Evolutionary conservation across 2,329 filamentous ascomycete genomes (phyloP).

Genomic region (Fusarium chlamydosporum): DNA sequence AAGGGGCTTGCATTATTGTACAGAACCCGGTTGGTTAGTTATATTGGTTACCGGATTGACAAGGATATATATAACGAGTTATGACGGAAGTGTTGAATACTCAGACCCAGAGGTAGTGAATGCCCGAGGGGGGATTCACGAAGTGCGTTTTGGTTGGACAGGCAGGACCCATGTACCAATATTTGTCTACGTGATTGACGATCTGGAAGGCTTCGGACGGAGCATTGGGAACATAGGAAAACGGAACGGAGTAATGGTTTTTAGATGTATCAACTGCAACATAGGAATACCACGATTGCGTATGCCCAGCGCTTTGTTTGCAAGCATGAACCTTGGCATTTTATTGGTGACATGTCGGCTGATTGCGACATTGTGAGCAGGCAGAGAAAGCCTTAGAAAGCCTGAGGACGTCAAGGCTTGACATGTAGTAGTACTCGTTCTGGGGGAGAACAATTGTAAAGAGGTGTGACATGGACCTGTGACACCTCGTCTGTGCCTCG

Average conservation of each 20-base stretch:
- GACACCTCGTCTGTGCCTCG: neutral
- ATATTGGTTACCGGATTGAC: slow-evolving; percentile 16
- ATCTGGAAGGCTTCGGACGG: slow-evolving; percentile 29
- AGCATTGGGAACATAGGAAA: slow-evolving; percentile 33
- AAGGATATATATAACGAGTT: slow-evolving; percentile 40
- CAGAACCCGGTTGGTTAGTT: slow-evolving; percentile 27
- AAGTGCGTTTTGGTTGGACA: slow-evolving; percentile 28
- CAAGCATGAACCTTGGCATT: neutral
- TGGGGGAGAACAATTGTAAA: neutral
- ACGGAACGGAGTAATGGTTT: slow-evolving; percentile 32
- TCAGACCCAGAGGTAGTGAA: slow-evolving; percentile 24
- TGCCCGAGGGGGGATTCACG: slow-evolving; percentile 14
- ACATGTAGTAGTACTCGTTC: neutral
- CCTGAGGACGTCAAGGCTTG: neutral
- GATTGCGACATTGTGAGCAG: too few relatives aligned
- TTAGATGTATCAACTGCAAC: slow-evolving; percentile 20
- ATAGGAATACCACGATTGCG: slow-evolving; percentile 36
- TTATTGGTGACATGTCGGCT: neutral
- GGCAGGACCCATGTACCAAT: slow-evolving; percentile 42
- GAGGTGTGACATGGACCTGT: neutral
- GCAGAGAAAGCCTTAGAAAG: neutral
- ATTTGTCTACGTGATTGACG: slow-evolving; percentile 39
- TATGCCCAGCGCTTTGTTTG: slow-evolving; percentile 14
- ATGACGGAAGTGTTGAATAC: slow-evolving; percentile 38
- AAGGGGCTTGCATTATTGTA: slow-evolving; percentile 20